phyloP scores from a whole-genome alignment of 352 stramenopile species.

The Pythium vanterpoolii region DNA sequence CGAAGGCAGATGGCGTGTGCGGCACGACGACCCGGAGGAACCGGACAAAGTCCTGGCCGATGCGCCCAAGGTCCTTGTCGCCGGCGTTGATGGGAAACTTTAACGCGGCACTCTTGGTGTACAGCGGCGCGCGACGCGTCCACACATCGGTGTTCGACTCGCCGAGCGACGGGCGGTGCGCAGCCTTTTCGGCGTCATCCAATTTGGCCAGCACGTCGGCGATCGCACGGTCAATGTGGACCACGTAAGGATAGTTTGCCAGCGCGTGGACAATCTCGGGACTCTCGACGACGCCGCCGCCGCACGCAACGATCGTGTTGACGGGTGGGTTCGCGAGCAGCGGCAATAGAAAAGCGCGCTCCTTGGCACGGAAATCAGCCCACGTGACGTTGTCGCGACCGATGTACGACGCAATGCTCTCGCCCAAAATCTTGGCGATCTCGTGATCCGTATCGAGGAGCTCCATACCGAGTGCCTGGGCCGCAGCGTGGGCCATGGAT shows the following conservation, averaged over 20 bases:
- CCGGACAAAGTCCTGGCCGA: conserved; percentile 66
- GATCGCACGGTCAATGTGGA: conserved; percentile 69
- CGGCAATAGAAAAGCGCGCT: conserved; percentile 59
- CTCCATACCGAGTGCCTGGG: conserved; percentile 41
- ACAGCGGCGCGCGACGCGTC: conserved; percentile 52
- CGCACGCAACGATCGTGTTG: conserved; percentile 78
- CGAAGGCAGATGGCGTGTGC: conserved; percentile 41
- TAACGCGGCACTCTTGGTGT: conserved; percentile 44
- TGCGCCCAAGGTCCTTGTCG: conserved; percentile 54
- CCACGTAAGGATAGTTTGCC: conserved; percentile 58
- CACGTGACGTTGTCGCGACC: conserved; percentile 57
- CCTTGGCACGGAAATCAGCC: conserved; percentile 69
- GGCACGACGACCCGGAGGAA: conserved; percentile 61
- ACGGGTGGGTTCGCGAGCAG: conserved; percentile 52
- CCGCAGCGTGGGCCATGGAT: conserved; percentile 60
- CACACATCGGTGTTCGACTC: conserved; percentile 61
- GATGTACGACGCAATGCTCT: conserved; percentile 69
- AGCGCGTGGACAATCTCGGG: conserved; percentile 58
- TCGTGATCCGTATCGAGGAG: conserved; percentile 79
- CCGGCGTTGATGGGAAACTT: conserved; percentile 62
- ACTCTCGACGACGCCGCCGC: conserved; percentile 81
- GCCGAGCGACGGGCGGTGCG: conserved; percentile 54
- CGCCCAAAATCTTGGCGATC: conserved; percentile 62
- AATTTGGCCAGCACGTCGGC: conserved; percentile 68
- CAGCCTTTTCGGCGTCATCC: conserved; percentile 32